These are phyloP conservation scores for Pseudogymnoascus sp. DNA, from an alignment of 2,329 filamentous ascomycete genomes.

Conservation along the genomic window DNA sequence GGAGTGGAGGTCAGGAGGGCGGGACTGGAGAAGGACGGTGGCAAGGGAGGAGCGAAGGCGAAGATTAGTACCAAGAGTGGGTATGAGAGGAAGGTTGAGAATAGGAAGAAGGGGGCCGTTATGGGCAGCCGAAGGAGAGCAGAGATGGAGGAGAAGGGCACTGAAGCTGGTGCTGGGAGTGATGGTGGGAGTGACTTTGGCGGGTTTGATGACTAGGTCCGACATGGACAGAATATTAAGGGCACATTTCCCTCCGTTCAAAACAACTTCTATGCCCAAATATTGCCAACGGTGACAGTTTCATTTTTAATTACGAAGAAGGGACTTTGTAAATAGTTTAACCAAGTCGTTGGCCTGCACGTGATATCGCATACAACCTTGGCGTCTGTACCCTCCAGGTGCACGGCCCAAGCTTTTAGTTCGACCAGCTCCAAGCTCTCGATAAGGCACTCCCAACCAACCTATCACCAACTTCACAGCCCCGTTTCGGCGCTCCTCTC, in stretches of 20 bases:
- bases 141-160: constrained; percentile 31
- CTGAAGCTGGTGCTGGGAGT: constrained; percentile 19
- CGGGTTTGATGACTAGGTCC: constrained; percentile 39
- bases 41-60: constrained; percentile 22
- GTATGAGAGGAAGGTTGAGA: constrained; percentile 62
- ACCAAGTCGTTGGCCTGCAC: background rate
- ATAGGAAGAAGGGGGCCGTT: constrained; percentile 58
- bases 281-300: background rate
- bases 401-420: background rate
- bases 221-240: background rate
- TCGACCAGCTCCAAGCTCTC: background rate
- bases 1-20: constrained; percentile 68
- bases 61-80: constrained; percentile 80
- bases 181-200: constrained; percentile 34
- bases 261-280: background rate
- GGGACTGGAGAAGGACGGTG: constrained; percentile 30
- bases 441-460: background rate
- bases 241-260: background rate
- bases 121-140: constrained; percentile 50
- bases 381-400: background rate
- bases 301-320: background rate
- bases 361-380: background rate
- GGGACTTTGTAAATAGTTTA: too few species aligned
- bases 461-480: background rate
- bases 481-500: background rate